A percentile compares a stretch with the other conserved stretches of the same genome.
These are phyloP conservation scores for Hymenoscyphus repandus DNA, from an alignment of 2,329 filamentous ascomycete species.

Conservation along the genomic window DNA sequence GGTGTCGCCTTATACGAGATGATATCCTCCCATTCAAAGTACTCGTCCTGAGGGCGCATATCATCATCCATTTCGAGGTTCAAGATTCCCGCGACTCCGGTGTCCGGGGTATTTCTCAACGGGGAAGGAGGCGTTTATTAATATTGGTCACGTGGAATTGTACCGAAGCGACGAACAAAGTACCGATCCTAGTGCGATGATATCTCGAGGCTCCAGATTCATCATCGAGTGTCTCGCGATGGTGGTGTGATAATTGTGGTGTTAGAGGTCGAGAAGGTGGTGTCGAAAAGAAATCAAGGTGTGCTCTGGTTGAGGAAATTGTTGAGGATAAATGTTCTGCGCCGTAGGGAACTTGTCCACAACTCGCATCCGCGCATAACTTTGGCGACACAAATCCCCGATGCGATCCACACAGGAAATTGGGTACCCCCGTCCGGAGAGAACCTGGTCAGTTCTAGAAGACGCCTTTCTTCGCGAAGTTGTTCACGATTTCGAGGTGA, in stretches of 20 bases:
- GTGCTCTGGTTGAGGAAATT: not conserved
- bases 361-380: not conserved
- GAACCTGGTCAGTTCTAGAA: not conserved
- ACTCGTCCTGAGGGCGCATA: constrained; percentile 6
- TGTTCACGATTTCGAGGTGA: not conserved
- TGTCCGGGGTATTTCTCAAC: not conserved
- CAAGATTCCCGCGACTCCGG: no score
- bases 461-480: not conserved
- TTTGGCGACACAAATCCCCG: not conserved
- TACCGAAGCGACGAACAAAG: not conserved
- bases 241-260: not conserved
- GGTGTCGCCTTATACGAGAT: constrained; percentile 1
- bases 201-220: not conserved
- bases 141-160: not conserved
- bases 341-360: not conserved
- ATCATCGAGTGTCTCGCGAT: not conserved
- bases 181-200: not conserved
- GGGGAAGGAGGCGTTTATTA: not conserved
- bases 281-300: not conserved
- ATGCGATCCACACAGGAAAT: not conserved
- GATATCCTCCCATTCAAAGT: constrained; percentile 12
- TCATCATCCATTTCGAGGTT: constrained; percentile 9
- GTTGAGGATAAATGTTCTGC: not conserved
- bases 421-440: not conserved
- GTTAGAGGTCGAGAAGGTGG: not conserved